phyloP scores from a whole-genome alignment of 192 early-diverging fungal genomes.

The Coemansia sp. region DNA sequence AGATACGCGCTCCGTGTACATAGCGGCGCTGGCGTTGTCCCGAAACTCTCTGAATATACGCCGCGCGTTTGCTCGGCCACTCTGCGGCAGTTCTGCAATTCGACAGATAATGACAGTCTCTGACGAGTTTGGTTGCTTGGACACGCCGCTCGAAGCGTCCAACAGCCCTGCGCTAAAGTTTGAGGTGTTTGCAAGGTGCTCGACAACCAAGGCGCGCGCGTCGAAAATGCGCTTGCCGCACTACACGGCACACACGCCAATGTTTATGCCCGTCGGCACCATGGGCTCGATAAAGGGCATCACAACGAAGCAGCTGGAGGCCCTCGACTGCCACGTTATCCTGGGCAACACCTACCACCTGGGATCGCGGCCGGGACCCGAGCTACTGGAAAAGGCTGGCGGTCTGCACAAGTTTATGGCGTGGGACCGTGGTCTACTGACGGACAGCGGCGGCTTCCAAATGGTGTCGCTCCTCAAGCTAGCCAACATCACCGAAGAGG shows the following conservation, averaged over 20 bases:
- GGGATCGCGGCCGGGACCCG: slow-evolving; percentile 68
- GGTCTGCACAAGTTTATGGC: slow-evolving; percentile 78
- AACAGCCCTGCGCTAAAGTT: slow-evolving; percentile 65
- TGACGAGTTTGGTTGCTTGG: slow-evolving; percentile 28
- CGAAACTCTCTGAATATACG: neutral
- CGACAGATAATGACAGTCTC: slow-evolving; percentile 28
- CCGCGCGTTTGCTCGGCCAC: neutral
- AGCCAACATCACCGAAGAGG: slow-evolving; percentile 78
- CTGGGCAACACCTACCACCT: slow-evolving; percentile 87
- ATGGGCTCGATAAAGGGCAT: slow-evolving; percentile 83
- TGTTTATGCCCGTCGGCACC: slow-evolving; percentile 89
- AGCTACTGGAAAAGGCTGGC: slow-evolving; percentile 68
- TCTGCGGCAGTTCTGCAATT: slow-evolving; percentile 1
- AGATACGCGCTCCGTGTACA: too few species aligned
- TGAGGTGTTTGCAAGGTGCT: slow-evolving; percentile 70
- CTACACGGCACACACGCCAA: slow-evolving; percentile 74
- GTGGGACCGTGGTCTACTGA: slow-evolving; percentile 77
- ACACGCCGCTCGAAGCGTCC: slow-evolving; percentile 38
- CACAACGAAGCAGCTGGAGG: slow-evolving; percentile 70
- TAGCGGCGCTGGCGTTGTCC: slow-evolving; percentile 3
- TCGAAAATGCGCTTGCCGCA: slow-evolving; percentile 76
- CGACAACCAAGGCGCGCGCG: slow-evolving; percentile 77
- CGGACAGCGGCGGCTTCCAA: slow-evolving; percentile 84
- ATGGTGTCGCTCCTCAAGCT: slow-evolving; percentile 87
- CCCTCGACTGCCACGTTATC: slow-evolving; percentile 77